Percentiles rank a stretch among this genome's conserved stretches.
Evolutionary conservation across 257 asterid species (phyloP).

Genomic region (Echium plantagineum): DNA sequence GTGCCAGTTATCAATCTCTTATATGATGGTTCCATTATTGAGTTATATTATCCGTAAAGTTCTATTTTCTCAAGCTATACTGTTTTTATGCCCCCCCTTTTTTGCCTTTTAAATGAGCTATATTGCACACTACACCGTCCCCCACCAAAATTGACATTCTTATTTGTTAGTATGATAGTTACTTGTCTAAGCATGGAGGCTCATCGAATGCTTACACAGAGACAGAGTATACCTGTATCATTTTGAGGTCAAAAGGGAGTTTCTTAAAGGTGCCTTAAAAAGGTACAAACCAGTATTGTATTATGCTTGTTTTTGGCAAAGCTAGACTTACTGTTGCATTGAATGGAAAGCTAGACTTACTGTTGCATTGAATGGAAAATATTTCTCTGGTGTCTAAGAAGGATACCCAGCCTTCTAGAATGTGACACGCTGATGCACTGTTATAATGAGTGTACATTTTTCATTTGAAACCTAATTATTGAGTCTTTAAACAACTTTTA

Average conservation of each 20-base stretch:
- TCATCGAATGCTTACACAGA: slow-evolving; percentile 99
- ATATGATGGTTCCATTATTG: not conserved
- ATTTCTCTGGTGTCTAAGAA: not conserved
- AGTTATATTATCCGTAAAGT: slow-evolving; percentile 3
- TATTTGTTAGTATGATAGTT: slow-evolving; percentile 82
- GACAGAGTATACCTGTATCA: slow-evolving; percentile 95
- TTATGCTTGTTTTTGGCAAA: not conserved
- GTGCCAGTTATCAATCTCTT: slow-evolving; percentile 13
- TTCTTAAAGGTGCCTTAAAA: slow-evolving; percentile 76
- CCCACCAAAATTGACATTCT: slow-evolving; percentile 33
- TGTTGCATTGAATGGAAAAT: not conserved
- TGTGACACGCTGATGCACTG: not conserved
- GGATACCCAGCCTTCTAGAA: not conserved
- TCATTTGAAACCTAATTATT: not conserved
- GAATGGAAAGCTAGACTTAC: not conserved
- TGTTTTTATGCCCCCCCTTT: not conserved
- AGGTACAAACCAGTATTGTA: slow-evolving; percentile 36
- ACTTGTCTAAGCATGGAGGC: slow-evolving; percentile 97
- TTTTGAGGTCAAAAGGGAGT: slow-evolving; percentile 91
- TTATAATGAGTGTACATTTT: not conserved
- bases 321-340: too few species aligned
- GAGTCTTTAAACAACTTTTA: too few species aligned
- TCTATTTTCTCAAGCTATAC: not conserved
- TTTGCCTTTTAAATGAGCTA: too few species aligned
- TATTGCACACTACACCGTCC: slow-evolving; percentile 7